Evolutionary conservation across 2,329 filamentous ascomycete genomes (phyloP).

Genomic region (Ophiostoma sp.): DNA sequence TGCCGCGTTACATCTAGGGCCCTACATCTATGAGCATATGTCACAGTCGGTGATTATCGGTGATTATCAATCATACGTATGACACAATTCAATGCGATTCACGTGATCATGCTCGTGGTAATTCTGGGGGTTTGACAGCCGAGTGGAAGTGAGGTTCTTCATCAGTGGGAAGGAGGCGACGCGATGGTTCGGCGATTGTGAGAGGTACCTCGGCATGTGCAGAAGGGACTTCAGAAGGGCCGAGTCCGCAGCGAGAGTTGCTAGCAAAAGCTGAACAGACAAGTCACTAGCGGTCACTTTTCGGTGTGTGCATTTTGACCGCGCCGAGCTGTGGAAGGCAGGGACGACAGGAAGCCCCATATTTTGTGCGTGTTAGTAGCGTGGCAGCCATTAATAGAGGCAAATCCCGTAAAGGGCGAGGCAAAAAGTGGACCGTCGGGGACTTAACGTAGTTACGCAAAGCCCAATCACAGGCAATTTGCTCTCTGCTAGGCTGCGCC

Average conservation of each 20-base stretch:
- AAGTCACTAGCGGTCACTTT: slow-evolving; percentile 10
- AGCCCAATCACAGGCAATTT: neutral
- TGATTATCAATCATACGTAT: neutral
- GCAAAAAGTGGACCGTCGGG: neutral
- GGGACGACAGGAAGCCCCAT: neutral
- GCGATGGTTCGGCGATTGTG: neutral
- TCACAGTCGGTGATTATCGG: neutral
- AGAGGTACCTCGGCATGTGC: neutral
- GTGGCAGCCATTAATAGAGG: neutral
- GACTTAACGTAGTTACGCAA: neutral
- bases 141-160: neutral
- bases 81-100: neutral
- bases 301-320: neutral
- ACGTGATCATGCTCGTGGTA: neutral
- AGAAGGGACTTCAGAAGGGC: neutral
- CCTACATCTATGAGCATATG: neutral
- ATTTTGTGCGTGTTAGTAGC: neutral
- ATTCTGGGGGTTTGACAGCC: neutral
- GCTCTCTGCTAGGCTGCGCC: neutral
- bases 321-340: neutral
- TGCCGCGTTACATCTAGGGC: neutral
- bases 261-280: neutral
- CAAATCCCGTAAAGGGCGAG: neutral
- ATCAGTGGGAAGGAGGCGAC: neutral
- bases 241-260: neutral